Base-by-base conservation (phyloP, 495 filamentous ascomycete genomes). In the Trichodelitschia bisporula region DNA sequence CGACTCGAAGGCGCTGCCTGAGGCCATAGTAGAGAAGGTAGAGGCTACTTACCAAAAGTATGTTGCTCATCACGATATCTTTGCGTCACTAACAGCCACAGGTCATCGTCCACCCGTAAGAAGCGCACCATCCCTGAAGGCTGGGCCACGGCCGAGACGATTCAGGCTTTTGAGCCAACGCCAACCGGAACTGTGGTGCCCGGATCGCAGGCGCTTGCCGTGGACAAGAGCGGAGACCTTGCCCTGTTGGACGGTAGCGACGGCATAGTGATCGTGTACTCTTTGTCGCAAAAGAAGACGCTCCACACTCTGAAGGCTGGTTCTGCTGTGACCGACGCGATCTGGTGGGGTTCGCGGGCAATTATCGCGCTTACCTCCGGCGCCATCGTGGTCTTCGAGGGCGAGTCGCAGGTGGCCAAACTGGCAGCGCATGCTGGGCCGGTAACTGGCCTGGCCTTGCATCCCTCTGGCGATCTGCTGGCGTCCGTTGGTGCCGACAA, bases 401-500 rank as follows among this genome's bases (percentile, higher is more conserved):
- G 61, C 34, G 78, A 69, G 4, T 5, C 26, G 10, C 65, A 72
- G 48, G 50, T 67, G 10, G 64, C 65, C 6, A 61, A 59, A 29
- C 73, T 91, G 40, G 53, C 55, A 16, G 64, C 72, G 2, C 86
- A 97, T 44, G 76, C 79, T 34, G 89, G 86, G 9, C 61, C 70
- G 19, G 74, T 68, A 2, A 78, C 69, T 4, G 74, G 66, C 2
- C 49, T 95, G 23, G 65, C 79, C 13, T 46, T 86, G 2, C 89
- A 97, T 48, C 76, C 86, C 2, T 73, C 74, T 47, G 76, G 69
- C 18, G 69, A 79, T 14, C 70, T 97, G 36, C 54, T 92, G 14
- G 83, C 75, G 6, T 92, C 82, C 0, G 69, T 83, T 18, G 86
- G 86, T 29, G 64, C 66, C 3, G 86, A 97, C 48, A 93, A 92